phyloP scores from a whole-genome alignment of 2,329 filamentous ascomycete genomes.

The Clonostachys chloroleuca region DNA sequence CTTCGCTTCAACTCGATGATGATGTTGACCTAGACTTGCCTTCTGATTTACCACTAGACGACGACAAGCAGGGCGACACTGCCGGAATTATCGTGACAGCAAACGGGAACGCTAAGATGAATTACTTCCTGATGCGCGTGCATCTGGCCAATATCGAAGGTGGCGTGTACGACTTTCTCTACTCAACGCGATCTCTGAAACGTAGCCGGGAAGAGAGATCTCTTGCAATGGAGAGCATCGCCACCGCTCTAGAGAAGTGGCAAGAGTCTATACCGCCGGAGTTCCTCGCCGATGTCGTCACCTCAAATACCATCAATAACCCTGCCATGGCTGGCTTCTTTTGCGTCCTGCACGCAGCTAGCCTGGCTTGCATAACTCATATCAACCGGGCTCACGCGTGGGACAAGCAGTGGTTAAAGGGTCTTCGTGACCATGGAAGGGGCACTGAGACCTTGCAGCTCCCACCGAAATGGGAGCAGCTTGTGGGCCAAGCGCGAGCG shows the following conservation, averaged over 20 bases:
- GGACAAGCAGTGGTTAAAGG: not conserved
- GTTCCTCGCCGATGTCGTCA: not conserved
- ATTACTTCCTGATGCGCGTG: slow-evolving; percentile 2
- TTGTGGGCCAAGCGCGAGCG: not conserved
- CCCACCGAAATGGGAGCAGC: not conserved
- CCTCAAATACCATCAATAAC: not conserved
- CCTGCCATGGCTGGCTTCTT: not conserved
- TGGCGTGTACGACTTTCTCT: slow-evolving; percentile 3
- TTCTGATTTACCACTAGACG: slow-evolving; percentile 5
- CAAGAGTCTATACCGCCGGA: not conserved
- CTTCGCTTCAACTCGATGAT: slow-evolving; percentile 4
- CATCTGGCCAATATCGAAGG: slow-evolving; percentile 5
- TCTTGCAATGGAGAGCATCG: not conserved
- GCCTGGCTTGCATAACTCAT: not conserved
- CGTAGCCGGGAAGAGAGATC: not conserved
- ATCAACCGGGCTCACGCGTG: not conserved
- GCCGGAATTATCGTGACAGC: not conserved
- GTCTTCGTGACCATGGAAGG: not conserved
- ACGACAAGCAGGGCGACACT: not conserved
- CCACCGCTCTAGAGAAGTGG: not conserved
- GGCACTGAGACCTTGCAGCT: not conserved
- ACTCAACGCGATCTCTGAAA: not conserved
- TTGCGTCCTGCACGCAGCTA: not conserved
- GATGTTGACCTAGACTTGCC: slow-evolving; percentile 17
- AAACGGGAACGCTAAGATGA: not conserved